phyloP scores from a whole-genome alignment of 164 flowering plant genomes.

The Nymphaea thermarum region DNA sequence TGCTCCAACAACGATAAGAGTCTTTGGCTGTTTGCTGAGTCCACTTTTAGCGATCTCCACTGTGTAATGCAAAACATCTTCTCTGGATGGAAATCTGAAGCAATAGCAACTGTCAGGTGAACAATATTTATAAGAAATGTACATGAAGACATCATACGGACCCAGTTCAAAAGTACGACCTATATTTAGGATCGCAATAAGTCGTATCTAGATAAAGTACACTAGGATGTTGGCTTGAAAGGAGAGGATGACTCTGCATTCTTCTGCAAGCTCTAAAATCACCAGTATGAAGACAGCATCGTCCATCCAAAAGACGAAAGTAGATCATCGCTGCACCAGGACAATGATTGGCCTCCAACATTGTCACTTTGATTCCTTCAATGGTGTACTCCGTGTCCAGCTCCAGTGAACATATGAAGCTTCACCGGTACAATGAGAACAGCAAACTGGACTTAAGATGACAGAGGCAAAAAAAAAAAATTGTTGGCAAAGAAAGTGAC shows the following conservation, averaged over 20 bases:
- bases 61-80: slow-evolving; percentile 43
- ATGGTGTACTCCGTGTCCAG: slow-evolving; percentile 33
- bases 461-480: neutral
- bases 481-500: slow-evolving; percentile 3
- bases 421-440: slow-evolving; percentile 11
- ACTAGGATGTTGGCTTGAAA: slow-evolving; percentile 25
- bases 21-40: slow-evolving; percentile 49
- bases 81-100: slow-evolving; percentile 62
- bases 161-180: slow-evolving; percentile 2
- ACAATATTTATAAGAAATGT: neutral
- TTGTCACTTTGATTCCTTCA: slow-evolving; percentile 48
- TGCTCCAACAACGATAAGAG: slow-evolving; percentile 65
- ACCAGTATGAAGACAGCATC: slow-evolving; percentile 57
- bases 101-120: slow-evolving; percentile 1
- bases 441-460: neutral
- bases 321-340: slow-evolving; percentile 73
- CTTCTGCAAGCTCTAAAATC: slow-evolving; percentile 64
- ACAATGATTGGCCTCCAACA: slow-evolving; percentile 75
- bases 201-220: slow-evolving; percentile 70
- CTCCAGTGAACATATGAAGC: slow-evolving; percentile 48
- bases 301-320: slow-evolving; percentile 43
- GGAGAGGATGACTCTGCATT: slow-evolving; percentile 52
- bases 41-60: slow-evolving; percentile 27
- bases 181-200: slow-evolving; percentile 73
- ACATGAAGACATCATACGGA: neutral